Percentiles rank a stretch among this genome's conserved stretches.
Evolutionary conservation across 805 yeast genomes (phyloP).

Genomic region (Barnettozyma sp.): DNA sequence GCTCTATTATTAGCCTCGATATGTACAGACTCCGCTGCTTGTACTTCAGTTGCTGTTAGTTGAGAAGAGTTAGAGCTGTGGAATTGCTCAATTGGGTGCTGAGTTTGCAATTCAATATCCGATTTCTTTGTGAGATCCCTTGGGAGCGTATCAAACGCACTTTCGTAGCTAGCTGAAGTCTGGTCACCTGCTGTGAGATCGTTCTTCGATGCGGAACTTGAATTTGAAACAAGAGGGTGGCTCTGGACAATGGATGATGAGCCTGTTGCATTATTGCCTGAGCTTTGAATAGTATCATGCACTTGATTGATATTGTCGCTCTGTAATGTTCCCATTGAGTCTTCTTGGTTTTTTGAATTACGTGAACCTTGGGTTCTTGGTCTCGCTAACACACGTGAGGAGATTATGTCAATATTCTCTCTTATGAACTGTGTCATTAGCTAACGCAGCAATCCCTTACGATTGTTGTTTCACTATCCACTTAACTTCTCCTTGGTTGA

Average conservation of each 20-base stretch:
- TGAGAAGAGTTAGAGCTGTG: not conserved
- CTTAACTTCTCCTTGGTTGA: too few relatives aligned
- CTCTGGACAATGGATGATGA: slow-evolving; percentile 4
- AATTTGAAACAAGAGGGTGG: not conserved
- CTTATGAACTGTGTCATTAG: slow-evolving; percentile 20
- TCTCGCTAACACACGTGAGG: slow-evolving; percentile 8
- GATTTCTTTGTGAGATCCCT: slow-evolving; percentile 2
- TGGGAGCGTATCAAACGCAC: slow-evolving; percentile 11
- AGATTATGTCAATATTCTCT: slow-evolving; percentile 16
- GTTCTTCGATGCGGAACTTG: not conserved
- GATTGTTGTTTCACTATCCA: too few relatives aligned
- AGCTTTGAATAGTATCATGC: not conserved
- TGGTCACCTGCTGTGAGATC: slow-evolving; percentile 1
- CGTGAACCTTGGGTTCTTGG: not conserved
- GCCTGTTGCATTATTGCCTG: too few relatives aligned
- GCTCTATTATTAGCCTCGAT: too few relatives aligned
- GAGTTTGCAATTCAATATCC: slow-evolving; percentile 8
- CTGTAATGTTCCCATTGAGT: slow-evolving; percentile 1
- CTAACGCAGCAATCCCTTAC: not conserved
- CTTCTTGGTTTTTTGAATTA: not conserved
- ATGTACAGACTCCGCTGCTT: not conserved
- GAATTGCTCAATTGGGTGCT: not conserved
- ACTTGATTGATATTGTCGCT: not conserved
- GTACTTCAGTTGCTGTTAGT: too few relatives aligned
- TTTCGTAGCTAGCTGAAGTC: slow-evolving; percentile 6